Percentiles rank a stretch among this genome's conserved stretches.
phyloP scores from a whole-genome alignment of 2,329 filamentous ascomycete genomes.

The Dactylellina leptospora region DNA sequence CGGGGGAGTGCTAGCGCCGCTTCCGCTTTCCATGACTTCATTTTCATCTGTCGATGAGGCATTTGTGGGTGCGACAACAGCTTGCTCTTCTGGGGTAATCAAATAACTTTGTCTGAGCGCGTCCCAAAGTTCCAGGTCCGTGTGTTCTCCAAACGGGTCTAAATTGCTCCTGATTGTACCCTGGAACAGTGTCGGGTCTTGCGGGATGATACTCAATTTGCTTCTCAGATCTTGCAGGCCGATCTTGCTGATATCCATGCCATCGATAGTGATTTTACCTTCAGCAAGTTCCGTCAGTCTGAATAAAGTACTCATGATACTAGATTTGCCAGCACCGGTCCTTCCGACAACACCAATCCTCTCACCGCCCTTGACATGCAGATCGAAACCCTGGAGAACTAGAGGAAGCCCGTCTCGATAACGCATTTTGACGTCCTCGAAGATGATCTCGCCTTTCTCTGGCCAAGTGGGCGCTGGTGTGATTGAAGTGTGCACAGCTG shows the following conservation, averaged over 20 bases:
- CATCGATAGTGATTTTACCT: conserved; percentile 72
- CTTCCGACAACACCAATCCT: conserved; percentile 82
- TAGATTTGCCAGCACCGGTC: conserved; percentile 83
- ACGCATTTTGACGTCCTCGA: conserved; percentile 79
- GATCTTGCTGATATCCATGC: conserved; percentile 74
- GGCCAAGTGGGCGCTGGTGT: conserved; percentile 82
- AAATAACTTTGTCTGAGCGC: conserved; percentile 80
- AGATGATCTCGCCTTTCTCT: conserved; percentile 80
- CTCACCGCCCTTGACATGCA: conserved; percentile 79
- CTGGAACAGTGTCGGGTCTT: conserved; percentile 83
- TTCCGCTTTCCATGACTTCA: not conserved
- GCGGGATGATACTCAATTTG: conserved; percentile 81
- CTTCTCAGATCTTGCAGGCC: conserved; percentile 79
- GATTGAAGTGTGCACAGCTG: conserved; percentile 75
- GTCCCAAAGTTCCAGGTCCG: conserved; percentile 79
- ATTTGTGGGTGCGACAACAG: conserved; percentile 13
- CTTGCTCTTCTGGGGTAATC: conserved; percentile 61
- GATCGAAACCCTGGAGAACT: conserved; percentile 74
- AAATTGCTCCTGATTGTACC: conserved; percentile 82
- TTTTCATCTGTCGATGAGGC: conserved; percentile 21
- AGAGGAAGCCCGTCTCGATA: conserved; percentile 77
- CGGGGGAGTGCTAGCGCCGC: conserved; percentile 57
- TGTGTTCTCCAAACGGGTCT: conserved; percentile 81
- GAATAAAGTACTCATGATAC: conserved; percentile 84
- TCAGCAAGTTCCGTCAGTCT: conserved; percentile 74